Percentiles rank a stretch among this genome's conserved stretches.
These are phyloP conservation scores for Phytophthora brassicae DNA, from an alignment of 352 stramenopile species.

Conservation along the genomic window DNA sequence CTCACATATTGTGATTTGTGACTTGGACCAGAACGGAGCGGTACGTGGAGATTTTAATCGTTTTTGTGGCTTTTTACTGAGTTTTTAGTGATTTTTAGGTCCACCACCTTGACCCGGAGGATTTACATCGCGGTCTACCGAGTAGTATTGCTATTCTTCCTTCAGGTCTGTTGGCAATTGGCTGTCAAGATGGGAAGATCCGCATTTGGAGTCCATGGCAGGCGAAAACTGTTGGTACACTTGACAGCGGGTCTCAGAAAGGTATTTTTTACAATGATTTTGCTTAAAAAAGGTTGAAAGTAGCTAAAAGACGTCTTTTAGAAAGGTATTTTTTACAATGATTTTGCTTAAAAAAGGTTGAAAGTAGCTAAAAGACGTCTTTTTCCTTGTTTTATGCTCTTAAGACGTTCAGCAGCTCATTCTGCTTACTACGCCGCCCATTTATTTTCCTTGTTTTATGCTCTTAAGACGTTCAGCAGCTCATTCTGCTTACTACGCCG, in stretches of 20 bases:
- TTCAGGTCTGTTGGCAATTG: slow-evolving; percentile 64
- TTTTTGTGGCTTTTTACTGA: neutral
- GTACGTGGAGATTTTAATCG: slow-evolving; percentile 23
- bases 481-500: slow-evolving; percentile 57
- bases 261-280: slow-evolving; percentile 20
- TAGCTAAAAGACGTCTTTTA: slow-evolving; percentile 22
- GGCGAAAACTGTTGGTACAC: slow-evolving; percentile 57
- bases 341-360: neutral
- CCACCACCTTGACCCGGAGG: slow-evolving; percentile 42
- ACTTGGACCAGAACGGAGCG: slow-evolving; percentile 64
- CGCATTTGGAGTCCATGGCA: slow-evolving; percentile 65
- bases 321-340: slow-evolving; percentile 31
- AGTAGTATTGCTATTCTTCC: slow-evolving; percentile 65
- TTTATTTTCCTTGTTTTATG: too few species aligned
- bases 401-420: slow-evolving; percentile 72
- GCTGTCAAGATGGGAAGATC: slow-evolving; percentile 76
- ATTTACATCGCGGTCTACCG: slow-evolving; percentile 61
- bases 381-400: too few species aligned
- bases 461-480: slow-evolving; percentile 65
- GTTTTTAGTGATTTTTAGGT: slow-evolving; percentile 18
- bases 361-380: slow-evolving; percentile 11
- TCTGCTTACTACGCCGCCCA: slow-evolving; percentile 50
- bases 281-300: neutral
- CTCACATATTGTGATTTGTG: slow-evolving; percentile 67
- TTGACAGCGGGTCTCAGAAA: slow-evolving; percentile 61